Conservation (phyloP, 345 rosid genomes). For the Hypericum androsaemum region DNA sequence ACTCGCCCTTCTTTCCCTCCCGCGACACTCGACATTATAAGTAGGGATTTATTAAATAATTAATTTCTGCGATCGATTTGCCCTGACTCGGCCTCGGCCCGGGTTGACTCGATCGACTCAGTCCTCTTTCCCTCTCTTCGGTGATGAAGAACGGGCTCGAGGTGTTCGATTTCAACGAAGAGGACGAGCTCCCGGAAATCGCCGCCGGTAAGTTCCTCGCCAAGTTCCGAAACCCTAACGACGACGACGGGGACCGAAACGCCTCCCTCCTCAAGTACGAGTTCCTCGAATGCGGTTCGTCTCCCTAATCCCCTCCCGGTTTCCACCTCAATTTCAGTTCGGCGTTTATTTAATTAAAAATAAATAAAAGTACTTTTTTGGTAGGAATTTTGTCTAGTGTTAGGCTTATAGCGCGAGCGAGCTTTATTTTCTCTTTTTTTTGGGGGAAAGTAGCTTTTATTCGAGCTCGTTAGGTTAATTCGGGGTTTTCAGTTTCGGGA, state of each 20-base stretch:
- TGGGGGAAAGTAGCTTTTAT: too few species aligned
- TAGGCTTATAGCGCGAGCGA: too few species aligned
- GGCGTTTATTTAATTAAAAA: neutral
- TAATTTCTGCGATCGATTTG: too few species aligned
- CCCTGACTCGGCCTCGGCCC: slow-evolving; percentile 4
- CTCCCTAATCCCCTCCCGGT: slow-evolving; percentile 8
- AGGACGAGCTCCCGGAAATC: slow-evolving; percentile 51
- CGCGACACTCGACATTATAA: too few species aligned
- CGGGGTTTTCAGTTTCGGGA: too few species aligned
- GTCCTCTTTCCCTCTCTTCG: neutral
- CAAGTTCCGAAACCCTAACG: slow-evolving; percentile 58
- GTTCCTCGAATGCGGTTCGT: slow-evolving; percentile 46
- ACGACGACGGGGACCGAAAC: slow-evolving; percentile 25
- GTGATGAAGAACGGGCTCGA: slow-evolving; percentile 46
- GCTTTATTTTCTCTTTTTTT: too few species aligned
- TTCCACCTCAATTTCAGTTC: too few species aligned
- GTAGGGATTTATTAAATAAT: too few species aligned
- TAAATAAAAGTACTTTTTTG: neutral
- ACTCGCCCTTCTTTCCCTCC: too few species aligned
- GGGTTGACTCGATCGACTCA: neutral
- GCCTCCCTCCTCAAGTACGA: slow-evolving; percentile 31
- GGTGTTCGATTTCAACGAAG: slow-evolving; percentile 64
- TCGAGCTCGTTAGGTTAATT: too few species aligned
- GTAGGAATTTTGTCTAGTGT: neutral
- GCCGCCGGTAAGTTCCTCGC: slow-evolving; percentile 29